Base-by-base conservation (phyloP, 176 grass and related monocot species). In the Avena atlantica region DNA sequence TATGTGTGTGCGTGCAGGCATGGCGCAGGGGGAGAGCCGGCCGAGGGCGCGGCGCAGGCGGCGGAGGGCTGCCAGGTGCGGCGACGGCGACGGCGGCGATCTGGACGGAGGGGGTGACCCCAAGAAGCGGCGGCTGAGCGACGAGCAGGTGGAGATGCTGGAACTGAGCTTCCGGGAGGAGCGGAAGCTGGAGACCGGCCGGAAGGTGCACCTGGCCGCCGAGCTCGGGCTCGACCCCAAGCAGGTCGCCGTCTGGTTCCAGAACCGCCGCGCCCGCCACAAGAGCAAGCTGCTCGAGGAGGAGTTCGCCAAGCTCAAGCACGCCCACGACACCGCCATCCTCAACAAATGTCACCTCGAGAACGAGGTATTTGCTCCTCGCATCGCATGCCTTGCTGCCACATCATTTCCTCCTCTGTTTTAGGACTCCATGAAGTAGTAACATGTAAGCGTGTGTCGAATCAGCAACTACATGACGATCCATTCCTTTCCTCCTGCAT, bases 211-310 rank as follows among this genome's bases (percentile, higher is more conserved):
- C 80, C 90, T 99, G 0, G 97, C 97, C 36, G 9, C 82, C 27
- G 97, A 93, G 87, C 90, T 99, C 27, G 89, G 97, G 3, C 94
- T 99, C 55, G 97, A 96, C 76, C 97, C 94, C 2, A 99, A 99
- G 89, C 97, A 99, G 79, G 90, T 99, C 9, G 97, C 97, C 27
- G 94, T 99, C 12, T 99, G 97, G 97, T 99, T 99, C 83, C 97
- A 99, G 92, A 99, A 99, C 80, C 92, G 97, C 58, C 92, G 97
- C 21, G 94, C 97, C 1, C 87, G 97, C 53, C 92, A 99, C 92
- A 99, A 99, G 92, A 92, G 81, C 89, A 99, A 99, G 89, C 92
- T 93, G 74, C 87, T 99, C 19, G 97, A 99, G 83, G 94, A 96
- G 86, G 97, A 94, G 90, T 99, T 96, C 75, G 47, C 74, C 77